Evolutionary conservation across 208 protist genomes (phyloP), one percentile per base, ranked within the genome.

Genomic region (Chromosphaera perkinsii): DNA sequence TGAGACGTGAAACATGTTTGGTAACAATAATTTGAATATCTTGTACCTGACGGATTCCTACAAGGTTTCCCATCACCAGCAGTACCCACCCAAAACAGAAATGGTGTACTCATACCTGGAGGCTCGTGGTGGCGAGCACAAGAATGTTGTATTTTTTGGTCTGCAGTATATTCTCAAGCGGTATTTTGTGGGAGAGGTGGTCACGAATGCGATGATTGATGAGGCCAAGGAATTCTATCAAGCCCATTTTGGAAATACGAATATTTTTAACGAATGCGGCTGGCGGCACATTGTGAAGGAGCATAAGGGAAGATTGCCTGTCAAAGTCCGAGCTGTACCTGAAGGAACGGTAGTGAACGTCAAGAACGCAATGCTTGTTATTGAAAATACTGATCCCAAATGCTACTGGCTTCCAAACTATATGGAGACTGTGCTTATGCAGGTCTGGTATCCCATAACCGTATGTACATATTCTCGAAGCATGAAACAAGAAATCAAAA

Each of bases 41-140:
- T 29, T 75, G 2, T 62, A 70, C 7, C 2, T 29, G 10, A 59
- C 62, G 2, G 69, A 75, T 22, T 66, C 52, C 2, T 75, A 75
- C 69, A 75, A 75, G 61, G 69, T 73, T 24, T 26, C 55, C 22
- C 72, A 77, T 66, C 65, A 51, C 36, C 5, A 42, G 51, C 72
- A 77, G 60, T 77, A 77, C 40, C 72, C 72, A 17, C 55, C 52
- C 7, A 51, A 52, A 10, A 77, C 72, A 2, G 48, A 10, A 20
- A 27, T 20, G 4, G 72, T 77, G 7, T 77, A 73, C 66, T 77
- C 72, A 17, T 77, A 77, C 55, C 73, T 77, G 49, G 72, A 77
- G 55, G 37, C 40, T 31, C 60, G 72, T 56, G 72, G 72, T 26
- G 72, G 63, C 2, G 31, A 68, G 22, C 66, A 67, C 31, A 3